phyloP scores from a whole-genome alignment of 2,329 filamentous ascomycete species.

The Sphaceloma murrayae region DNA sequence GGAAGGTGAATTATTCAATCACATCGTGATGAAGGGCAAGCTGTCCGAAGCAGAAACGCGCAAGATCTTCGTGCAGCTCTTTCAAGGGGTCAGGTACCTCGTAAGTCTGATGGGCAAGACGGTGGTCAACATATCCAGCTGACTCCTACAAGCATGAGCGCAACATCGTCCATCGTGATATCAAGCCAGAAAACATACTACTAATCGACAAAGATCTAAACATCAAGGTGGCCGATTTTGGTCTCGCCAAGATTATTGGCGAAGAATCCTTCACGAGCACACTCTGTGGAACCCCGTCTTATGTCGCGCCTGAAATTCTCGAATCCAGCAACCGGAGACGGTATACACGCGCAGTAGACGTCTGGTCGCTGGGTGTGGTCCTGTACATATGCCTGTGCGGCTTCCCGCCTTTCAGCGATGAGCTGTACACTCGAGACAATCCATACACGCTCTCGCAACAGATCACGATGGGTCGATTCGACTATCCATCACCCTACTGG shows the following conservation, averaged over 20 bases:
- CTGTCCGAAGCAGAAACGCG: slow-evolving; percentile 74
- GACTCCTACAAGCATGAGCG: slow-evolving; percentile 65
- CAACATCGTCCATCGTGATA: slow-evolving; percentile 93
- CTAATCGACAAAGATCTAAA: slow-evolving; percentile 74
- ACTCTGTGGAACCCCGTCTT: slow-evolving; percentile 76
- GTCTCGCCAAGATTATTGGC: slow-evolving; percentile 94
- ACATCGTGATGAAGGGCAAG: slow-evolving; percentile 84
- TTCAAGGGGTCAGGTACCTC: slow-evolving; percentile 89
- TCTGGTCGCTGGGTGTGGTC: slow-evolving; percentile 97
- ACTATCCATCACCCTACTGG: slow-evolving; percentile 96
- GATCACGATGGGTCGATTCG: slow-evolving; percentile 78
- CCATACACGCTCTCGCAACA: slow-evolving; percentile 82
- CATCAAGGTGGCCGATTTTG: slow-evolving; percentile 92
- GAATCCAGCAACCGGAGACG: slow-evolving; percentile 70
- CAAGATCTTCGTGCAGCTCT: slow-evolving; percentile 81
- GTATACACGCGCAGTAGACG: slow-evolving; percentile 89
- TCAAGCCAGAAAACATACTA: slow-evolving; percentile 95
- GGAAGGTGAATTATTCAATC: slow-evolving; percentile 92
- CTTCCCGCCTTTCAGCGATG: slow-evolving; percentile 94
- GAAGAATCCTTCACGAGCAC: slow-evolving; percentile 98
- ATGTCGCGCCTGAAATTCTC: slow-evolving; percentile 92
- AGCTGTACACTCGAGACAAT: slow-evolving; percentile 68
- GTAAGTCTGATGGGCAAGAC: slow-evolving; percentile 43
- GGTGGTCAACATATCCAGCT: background rate
- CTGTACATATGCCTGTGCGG: slow-evolving; percentile 95